Evolutionary conservation across 176 grass and related monocot genomes (phyloP).

Genomic region (Chrysopogon serrulatus): DNA sequence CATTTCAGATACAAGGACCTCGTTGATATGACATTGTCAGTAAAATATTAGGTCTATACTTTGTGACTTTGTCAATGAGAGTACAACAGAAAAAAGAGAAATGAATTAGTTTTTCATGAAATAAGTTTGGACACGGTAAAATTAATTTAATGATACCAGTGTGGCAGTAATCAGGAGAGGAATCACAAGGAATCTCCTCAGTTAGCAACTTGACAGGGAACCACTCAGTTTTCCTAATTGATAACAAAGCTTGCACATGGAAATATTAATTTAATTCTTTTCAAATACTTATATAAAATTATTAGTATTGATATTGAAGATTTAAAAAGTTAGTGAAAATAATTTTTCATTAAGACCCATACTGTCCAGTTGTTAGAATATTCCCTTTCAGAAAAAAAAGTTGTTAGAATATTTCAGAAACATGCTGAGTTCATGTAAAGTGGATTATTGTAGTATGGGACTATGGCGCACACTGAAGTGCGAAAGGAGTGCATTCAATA

Average conservation of each 20-base stretch:
- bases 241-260: background rate
- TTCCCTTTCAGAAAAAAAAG: background rate
- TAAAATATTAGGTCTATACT: background rate
- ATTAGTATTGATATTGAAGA: background rate
- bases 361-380: background rate
- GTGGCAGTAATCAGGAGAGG: background rate
- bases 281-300: background rate
- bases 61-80: background rate
- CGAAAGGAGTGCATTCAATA: background rate
- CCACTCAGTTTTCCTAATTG: background rate
- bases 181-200: background rate
- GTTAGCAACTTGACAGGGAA: background rate
- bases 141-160: background rate
- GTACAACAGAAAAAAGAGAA: background rate
- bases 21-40: background rate
- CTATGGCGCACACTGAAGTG: slow-evolving; percentile 20
- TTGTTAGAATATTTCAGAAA: background rate
- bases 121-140: background rate
- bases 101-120: background rate
- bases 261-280: background rate
- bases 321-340: background rate
- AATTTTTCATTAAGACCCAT: background rate
- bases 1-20: slow-evolving; percentile 13
- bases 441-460: background rate
- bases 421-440: background rate